Evolutionary conservation across 2,329 filamentous ascomycete genomes (phyloP), one percentile per base, ranked within the genome.

Genomic region (Fusarium globosum): DNA sequence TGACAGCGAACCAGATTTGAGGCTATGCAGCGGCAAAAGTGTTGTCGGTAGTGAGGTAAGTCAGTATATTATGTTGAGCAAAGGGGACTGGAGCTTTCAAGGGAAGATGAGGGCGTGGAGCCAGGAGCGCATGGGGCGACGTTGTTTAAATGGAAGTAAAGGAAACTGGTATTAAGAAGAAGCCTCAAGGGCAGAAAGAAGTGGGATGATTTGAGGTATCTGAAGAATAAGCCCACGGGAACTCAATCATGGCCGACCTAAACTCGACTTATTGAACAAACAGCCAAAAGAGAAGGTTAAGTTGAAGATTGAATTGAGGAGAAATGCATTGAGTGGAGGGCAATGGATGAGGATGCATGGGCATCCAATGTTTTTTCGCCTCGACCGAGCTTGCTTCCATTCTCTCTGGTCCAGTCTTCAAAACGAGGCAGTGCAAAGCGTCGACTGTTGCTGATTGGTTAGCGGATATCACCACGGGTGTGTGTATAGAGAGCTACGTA

Each of bases 11-110:
- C 48, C 57, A 45, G 30, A 41, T 43, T 49, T 68, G 65, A 76
- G 76, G 76, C 76, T 77, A 75, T 74, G 76, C 76, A 74, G 68
- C 52, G 64, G 69, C 62, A 38, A 75, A 67, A 46, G 60, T 51
- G 28, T 53, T 35, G 51, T 66, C 51, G 63, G 65, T 64, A 66
- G 33, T 49, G 30, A 43, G 49, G 53, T 28, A 57, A 51, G 48
- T 41, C 35, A 67, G 46, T 36, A 28, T 65, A 75, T 68, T 61
- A 46, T 61, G 61, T 70, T 62, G 64, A 68, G 63, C 41, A 38
- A 68, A 69, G 72, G 45, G 65, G 67, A 69, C 59, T 45, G 65
- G 68, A 69, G 65, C 55, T 72, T 74, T 71, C 53, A 73, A 71
- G 65, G 69, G 65, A 66, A 73, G 63, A 66, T 69, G 55, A 71